Evolutionary conservation across 345 rosid genomes (phyloP).

Genomic region (Raphanus raphanistrum): DNA sequence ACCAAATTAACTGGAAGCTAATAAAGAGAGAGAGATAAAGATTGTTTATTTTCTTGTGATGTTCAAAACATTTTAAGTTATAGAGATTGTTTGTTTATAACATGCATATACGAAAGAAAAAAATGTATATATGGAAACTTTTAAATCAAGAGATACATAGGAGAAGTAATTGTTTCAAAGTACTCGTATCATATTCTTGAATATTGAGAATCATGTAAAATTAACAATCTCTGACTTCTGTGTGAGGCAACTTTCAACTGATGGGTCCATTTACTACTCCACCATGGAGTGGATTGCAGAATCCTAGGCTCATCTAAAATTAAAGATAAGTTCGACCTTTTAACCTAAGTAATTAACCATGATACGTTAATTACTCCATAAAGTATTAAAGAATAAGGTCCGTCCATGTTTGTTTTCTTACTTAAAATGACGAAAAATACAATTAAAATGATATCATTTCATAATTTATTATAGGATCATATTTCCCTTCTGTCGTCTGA

Average conservation of each 20-base stretch:
- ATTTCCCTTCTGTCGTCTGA: constrained; percentile 39
- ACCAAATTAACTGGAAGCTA: background rate
- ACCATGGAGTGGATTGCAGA: constrained; percentile 38
- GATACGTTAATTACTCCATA: constrained; percentile 1
- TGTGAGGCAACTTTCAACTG: constrained; percentile 33
- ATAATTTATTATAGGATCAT: background rate
- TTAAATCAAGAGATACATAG: background rate
- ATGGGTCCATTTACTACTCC: constrained; percentile 44
- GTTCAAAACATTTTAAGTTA: background rate
- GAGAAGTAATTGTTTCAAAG: background rate
- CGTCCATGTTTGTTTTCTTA: background rate
- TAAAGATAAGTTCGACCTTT: background rate
- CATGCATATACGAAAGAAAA: background rate
- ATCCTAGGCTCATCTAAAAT: constrained; percentile 34
- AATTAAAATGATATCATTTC: background rate
- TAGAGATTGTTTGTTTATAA: background rate
- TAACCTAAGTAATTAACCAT: constrained; percentile 26
- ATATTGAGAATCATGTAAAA: constrained; percentile 3
- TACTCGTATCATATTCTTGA: background rate
- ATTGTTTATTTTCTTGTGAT: constrained; percentile 9
- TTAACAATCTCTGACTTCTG: constrained; percentile 27
- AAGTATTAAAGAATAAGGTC: constrained; percentile 12
- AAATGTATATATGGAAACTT: background rate
- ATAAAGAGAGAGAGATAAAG: background rate
- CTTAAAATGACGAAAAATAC: background rate